Evolutionary conservation across 306 rosid genomes (phyloP), one percentile per base, ranked within the genome.

Genomic region (Hippophae tibetana): DNA sequence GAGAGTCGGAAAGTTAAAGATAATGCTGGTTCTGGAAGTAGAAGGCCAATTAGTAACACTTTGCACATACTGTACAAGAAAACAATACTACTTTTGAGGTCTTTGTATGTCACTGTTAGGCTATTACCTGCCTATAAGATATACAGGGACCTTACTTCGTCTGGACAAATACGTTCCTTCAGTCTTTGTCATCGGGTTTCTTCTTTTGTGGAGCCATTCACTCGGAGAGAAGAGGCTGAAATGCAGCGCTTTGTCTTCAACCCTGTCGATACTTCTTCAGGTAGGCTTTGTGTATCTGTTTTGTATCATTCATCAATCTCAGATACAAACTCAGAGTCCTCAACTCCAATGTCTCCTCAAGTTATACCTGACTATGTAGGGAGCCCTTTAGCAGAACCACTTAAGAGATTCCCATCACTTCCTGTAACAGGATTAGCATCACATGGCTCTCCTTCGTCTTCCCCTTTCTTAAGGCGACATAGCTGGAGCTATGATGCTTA

Each of bases 361-460:
- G 78, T 90, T 66, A 87, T 90, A 72, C 60, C 78, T 14, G 87
- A 90, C 70, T 90, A 90, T 78, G 84, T 85, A 47, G 92, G 95
- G 64, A 87, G 96, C 78, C 94, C 96, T 48, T 68, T 83, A 75
- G 75, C 87, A 13, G 86, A 85, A 52, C 96, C 87, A 0, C 73
- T 78, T 41, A 83, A 62, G 74, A 79, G 81, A 76, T 77, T 79
- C 63, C 84, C 90, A 23, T 69, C 90, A 10, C 64, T 78, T 51
- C 84, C 95, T 44, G 66, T 60, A 53, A 14, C 82, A 5, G 84
- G 85, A 51, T 73, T 68, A 7, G 68, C 79, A 40, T 68, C 71
- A 8, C 85, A 79, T 55, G 84, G 77, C 56, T 76, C 76, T 66
- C 74, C 87, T 13, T 77, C 83, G 0, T 74, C 84, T 1, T 67